Evolutionary conservation across 257 asterid species (phyloP), one percentile per base, ranked within the genome.

Genomic region (Buddleja alternifolia): DNA sequence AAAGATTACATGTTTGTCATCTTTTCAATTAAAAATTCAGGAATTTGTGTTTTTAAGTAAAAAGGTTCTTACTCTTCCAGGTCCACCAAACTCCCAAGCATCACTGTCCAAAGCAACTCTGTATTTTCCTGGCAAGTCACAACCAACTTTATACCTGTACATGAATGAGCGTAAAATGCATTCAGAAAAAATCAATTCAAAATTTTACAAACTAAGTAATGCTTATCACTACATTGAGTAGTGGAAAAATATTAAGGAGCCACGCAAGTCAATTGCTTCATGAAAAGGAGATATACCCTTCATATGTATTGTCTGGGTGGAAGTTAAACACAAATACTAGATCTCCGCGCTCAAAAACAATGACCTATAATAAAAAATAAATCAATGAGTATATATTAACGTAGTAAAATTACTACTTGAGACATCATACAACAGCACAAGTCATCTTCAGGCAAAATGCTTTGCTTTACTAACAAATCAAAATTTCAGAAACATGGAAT

Each of bases 111-210:
- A 81, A 53, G 90, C 97, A 60, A 94, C 95, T 80, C 83, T 81
- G 67, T 90, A 94, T 82, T 86, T 94, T 69, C 97, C 99, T 7
- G 99, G 99, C 80, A 87, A 73, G 81, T 94, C 97, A 11, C 97
- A 93, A 40, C 99, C 97, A 63, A 94, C 89, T 85, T 94, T 91
- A 64, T 94, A 94, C 88, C 98, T 90, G 91, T 53, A 59, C 46
- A 72, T 32, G 74, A 72, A 58, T 11, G 47, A 4, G 39, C 23
- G 63, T 25, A 34, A 60, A 47, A 67, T 11, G 10, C 19, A 40
- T 51, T 11, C 32, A 39, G 66, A 60, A 63, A 52, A 34, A 40
- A 12, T 11, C 5, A 17, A 63, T 36, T 20, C 6, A 32, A 8
- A 8, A 55, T 24, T 15, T 41, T 11, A 54, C 42, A 34, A 12